These are phyloP conservation scores for Microdochium bolleyi DNA, from an alignment of 2,329 filamentous ascomycete genomes.

Conservation along the genomic window DNA sequence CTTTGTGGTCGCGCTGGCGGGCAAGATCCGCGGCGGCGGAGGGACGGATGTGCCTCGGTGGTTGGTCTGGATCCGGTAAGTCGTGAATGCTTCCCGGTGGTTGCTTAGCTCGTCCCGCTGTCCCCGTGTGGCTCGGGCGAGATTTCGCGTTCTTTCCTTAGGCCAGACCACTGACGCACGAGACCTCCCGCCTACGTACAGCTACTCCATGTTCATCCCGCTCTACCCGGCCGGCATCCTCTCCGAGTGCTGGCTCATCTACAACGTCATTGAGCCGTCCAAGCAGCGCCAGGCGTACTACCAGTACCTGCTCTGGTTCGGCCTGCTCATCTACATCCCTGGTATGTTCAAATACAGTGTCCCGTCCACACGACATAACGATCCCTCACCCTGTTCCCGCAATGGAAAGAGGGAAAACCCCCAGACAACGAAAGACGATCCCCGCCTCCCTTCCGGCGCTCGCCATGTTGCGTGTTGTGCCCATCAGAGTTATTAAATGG, in stretches of 20 bases:
- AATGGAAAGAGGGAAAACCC: no score
- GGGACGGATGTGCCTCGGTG: conserved; percentile 35
- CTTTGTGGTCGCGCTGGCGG: conserved; percentile 48
- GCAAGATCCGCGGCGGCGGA: not conserved
- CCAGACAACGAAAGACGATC: not conserved
- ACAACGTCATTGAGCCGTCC: conserved; percentile 10
- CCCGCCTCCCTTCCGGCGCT: not conserved
- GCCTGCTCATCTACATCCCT: conserved; percentile 6
- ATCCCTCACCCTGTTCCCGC: no score
- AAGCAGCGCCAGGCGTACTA: conserved; percentile 1
- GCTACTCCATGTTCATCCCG: conserved; percentile 58
- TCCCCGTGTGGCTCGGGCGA: no score
- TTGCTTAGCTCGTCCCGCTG: not conserved
- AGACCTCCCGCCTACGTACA: no score
- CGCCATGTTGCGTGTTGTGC: no score
- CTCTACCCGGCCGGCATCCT: conserved; percentile 60
- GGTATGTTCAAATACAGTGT: conserved; percentile 2
- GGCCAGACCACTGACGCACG: no score
- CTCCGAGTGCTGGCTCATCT: conserved; percentile 55
- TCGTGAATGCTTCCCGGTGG: not conserved
- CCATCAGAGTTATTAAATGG: no score
- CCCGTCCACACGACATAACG: no score
- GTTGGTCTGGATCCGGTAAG: conserved; percentile 47
- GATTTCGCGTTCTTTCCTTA: no score
- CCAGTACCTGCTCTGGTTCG: conserved; percentile 5